Evolutionary conservation across 2,329 filamentous ascomycete genomes (phyloP), one percentile per base, ranked within the genome.

Genomic region (Fusarium buharicum): DNA sequence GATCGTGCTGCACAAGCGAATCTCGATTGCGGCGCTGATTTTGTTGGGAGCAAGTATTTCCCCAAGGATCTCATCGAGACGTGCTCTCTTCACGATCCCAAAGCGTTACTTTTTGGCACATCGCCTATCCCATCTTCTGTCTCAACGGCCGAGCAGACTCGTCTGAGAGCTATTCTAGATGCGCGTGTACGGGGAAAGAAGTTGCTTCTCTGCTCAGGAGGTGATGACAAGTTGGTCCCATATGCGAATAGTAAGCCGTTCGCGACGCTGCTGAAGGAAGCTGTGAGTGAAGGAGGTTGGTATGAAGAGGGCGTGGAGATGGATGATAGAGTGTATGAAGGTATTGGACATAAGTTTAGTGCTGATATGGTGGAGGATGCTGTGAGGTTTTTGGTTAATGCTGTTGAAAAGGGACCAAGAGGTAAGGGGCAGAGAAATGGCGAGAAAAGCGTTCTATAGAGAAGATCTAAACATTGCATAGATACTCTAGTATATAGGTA

Each of bases 41-140:
- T 98, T 70, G 72, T 96, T 1, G 92, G 92, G 3, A 93, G 90
- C 54, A 78, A 77, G 34, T 90, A 93, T 70, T 97, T 97, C 68
- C 93, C 94, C 0, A 74, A 76, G 0, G 82, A 86, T 0, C 82
- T 97, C 7, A 77, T 93, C 1, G 76, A 82, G 1, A 82, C 86
- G 0, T 84, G 92, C 27, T 77, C 82, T 18, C 83, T 82, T 50
- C 85, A 83, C 56, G 95, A 99, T 69, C 93, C 94, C 0, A 90
- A 89, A 17, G 89, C 85, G 2, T 78, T 95, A 7, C 76, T 97
- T 10, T 87, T 96, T 6, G 84, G 85, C 40, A 79, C 81, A 1
- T 69, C 69, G 0, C 55, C 74, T 5, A 70, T 83, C 7, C 72
- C 76, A 0, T 57, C 73, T 2, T 49, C 71, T 45, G 62, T 73